Evolutionary conservation across 768 basidiomycete genomes (phyloP).

Genomic region (Lentinus tigrinus): DNA sequence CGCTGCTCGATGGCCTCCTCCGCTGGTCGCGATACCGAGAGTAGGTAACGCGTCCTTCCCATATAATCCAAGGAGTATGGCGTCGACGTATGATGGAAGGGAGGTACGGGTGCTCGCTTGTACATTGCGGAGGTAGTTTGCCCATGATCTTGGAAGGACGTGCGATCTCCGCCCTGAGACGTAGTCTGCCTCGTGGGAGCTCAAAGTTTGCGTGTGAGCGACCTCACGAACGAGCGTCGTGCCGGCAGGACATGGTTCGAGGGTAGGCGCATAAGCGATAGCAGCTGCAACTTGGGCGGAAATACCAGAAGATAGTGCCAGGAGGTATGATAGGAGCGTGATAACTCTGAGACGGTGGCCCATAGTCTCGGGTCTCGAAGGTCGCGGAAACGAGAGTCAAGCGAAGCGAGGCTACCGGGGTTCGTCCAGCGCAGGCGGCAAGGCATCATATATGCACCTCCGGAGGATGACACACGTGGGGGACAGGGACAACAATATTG

Average conservation of each 20-base stretch:
- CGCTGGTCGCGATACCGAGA: slow-evolving; percentile 51
- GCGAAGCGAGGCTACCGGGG: no score
- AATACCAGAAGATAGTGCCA: background rate
- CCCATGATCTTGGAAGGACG: slow-evolving; percentile 41
- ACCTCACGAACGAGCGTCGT: slow-evolving; percentile 19
- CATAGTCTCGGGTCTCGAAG: no score
- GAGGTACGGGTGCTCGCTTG: slow-evolving; percentile 10
- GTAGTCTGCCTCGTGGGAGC: slow-evolving; percentile 36
- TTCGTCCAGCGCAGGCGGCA: no score
- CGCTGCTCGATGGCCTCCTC: slow-evolving; percentile 58
- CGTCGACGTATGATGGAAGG: slow-evolving; percentile 35
- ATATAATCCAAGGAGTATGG: slow-evolving; percentile 25
- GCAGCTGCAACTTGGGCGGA: slow-evolving; percentile 17
- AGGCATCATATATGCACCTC: no score
- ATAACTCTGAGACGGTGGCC: no score
- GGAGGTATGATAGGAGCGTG: background rate
- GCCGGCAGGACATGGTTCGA: slow-evolving; percentile 20
- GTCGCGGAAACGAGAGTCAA: no score
- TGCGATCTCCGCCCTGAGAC: slow-evolving; percentile 31
- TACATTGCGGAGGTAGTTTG: slow-evolving; percentile 38
- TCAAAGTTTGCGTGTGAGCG: slow-evolving; percentile 33
- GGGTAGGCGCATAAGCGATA: slow-evolving; percentile 18
- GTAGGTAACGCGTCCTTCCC: slow-evolving; percentile 29
- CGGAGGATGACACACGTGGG: no score
- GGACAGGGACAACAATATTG: no score